Evolutionary conservation across 2,329 filamentous ascomycete species (phyloP).

Genomic region (Aspergillus sp.): DNA sequence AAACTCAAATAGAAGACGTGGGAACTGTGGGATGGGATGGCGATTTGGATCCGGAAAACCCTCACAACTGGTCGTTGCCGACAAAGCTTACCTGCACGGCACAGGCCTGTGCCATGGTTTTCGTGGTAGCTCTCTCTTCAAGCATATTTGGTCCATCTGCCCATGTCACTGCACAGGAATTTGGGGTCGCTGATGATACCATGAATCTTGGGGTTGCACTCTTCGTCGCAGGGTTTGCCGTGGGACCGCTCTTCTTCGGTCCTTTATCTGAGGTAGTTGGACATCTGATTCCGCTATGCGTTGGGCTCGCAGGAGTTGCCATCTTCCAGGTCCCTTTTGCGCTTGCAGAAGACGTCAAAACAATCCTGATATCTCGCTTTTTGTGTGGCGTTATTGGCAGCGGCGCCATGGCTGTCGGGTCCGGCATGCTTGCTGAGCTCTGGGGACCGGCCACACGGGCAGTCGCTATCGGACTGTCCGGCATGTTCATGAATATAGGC

Average conservation of each 20-base stretch:
- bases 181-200: slow-evolving; percentile 43
- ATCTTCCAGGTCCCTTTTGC: slow-evolving; percentile 53
- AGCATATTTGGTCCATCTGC: too few species aligned
- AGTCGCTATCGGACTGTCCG: slow-evolving; percentile 44
- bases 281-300: slow-evolving; percentile 42
- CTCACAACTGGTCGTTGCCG: too few species aligned
- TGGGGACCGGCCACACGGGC: slow-evolving; percentile 45
- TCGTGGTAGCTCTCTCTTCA: too few species aligned
- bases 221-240: slow-evolving; percentile 42
- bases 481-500: slow-evolving; percentile 45
- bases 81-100: too few species aligned
- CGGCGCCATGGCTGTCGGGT: slow-evolving; percentile 45
- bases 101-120: too few species aligned
- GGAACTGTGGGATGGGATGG: too few species aligned
- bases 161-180: slow-evolving; percentile 34
- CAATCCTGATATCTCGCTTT: slow-evolving; percentile 51
- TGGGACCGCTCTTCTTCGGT: slow-evolving; percentile 38
- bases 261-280: slow-evolving; percentile 46
- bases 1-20: too few species aligned
- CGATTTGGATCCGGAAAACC: too few species aligned
- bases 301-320: slow-evolving; percentile 43
- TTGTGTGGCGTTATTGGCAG: slow-evolving; percentile 48
- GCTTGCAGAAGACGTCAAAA: slow-evolving; percentile 47
- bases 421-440: slow-evolving; percentile 46
- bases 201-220: slow-evolving; percentile 48